Conservation (phyloP, 2,329 filamentous ascomycete genomes). For the Exophiala sp. region DNA sequence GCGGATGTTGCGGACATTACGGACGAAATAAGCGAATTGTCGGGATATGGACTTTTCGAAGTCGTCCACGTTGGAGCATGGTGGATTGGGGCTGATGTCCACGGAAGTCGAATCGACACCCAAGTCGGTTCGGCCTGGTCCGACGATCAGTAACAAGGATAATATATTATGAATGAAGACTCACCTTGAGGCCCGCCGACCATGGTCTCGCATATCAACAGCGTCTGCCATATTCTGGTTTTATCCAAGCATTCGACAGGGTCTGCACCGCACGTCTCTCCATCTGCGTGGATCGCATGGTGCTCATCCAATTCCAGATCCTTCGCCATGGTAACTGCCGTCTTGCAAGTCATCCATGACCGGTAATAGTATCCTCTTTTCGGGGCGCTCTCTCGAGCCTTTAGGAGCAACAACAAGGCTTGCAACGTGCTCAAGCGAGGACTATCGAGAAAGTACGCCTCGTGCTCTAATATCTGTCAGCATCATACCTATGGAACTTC, state of each 20-base stretch:
- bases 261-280: constrained; percentile 65
- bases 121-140: constrained; percentile 70
- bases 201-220: constrained; percentile 86
- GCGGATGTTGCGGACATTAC: constrained; percentile 73
- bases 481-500: constrained; percentile 1
- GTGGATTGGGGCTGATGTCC: constrained; percentile 66
- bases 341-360: constrained; percentile 94
- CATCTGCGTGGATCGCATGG: constrained; percentile 70
- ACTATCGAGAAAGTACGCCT: constrained; percentile 89
- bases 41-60: constrained; percentile 74
- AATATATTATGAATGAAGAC: constrained; percentile 9
- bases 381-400: constrained; percentile 85
- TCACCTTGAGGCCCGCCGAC: constrained; percentile 88
- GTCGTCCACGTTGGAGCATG: constrained; percentile 65
- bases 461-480: constrained; percentile 62
- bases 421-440: constrained; percentile 88
- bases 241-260: constrained; percentile 76
- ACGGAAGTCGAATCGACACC: constrained; percentile 71
- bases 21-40: constrained; percentile 78
- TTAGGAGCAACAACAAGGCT: constrained; percentile 79
- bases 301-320: constrained; percentile 89
- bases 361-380: constrained; percentile 95
- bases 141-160: constrained; percentile 24
- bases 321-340: constrained; percentile 88
- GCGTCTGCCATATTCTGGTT: constrained; percentile 83